Base-by-base conservation (phyloP, 2,329 filamentous ascomycete genomes). In the Ophiosphaerella korrae region DNA sequence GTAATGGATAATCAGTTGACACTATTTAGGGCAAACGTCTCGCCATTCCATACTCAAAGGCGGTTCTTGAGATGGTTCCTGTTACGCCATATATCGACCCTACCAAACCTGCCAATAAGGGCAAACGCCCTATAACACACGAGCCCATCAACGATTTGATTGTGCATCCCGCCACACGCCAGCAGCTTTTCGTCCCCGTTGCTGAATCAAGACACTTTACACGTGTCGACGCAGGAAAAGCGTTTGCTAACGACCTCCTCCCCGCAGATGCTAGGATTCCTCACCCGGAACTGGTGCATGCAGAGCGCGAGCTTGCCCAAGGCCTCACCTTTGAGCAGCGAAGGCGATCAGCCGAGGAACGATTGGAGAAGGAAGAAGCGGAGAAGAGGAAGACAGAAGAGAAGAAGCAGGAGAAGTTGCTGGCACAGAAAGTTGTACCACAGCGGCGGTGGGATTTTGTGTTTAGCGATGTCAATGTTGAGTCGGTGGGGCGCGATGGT, bases 1-100 rank as follows among this genome's bases (percentile, higher is more conserved):
- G 3, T 18, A 7, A 5, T 21, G 26, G 29, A 14, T 6, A 38
- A 38, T 21, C 13, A 16, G 34, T 40, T 32, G 38, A 38, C 37
- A 45, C 18, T 35, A n/a, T 21, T 53, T 57, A 96, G 93, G 86
- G 85, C 50, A 92, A 93, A 78, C 82, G 80, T 53, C 76, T 96
- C 33, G 92, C 92, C 2, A 81, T 78, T 23, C 87, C 90, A 11
- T 97, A 97, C 73, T 82, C 88, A 21, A 82, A 83, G 50, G 89
- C 91, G 9, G 81, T 97, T 21, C 80, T 90, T 62, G 76, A 78
- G 31, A 96, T 97, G 92, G 78, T 97, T 5, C 92, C 91, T 2
- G 66, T 60, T 47, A 89, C 85, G n/a, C 76, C 77, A 3, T 75
- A 80, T 53, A 66, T 73, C 29, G 63, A 71, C 41, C 58, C 68